phyloP scores from a whole-genome alignment of 306 rosid species.

The Ammopiptanthus mongolicus region DNA sequence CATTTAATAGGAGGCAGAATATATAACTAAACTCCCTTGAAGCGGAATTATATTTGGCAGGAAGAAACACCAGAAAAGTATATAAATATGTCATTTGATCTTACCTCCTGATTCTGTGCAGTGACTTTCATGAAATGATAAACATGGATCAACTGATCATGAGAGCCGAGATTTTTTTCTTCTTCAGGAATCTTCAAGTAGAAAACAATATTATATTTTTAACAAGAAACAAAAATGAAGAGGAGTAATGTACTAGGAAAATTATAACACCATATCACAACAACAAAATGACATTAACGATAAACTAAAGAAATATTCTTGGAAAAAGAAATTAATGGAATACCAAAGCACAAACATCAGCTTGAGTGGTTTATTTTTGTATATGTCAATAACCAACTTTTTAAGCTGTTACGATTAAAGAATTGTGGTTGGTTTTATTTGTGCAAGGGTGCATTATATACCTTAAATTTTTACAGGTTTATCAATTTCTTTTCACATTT shows the following conservation, averaged over 20 bases:
- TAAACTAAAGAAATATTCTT: too few relatives aligned
- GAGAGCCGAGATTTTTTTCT: slow-evolving; percentile 68
- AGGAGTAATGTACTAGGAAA: background rate
- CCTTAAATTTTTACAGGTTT: too few relatives aligned
- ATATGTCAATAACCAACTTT: too few relatives aligned
- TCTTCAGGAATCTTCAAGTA: slow-evolving; percentile 71
- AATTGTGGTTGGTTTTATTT: too few relatives aligned
- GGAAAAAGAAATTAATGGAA: too few relatives aligned
- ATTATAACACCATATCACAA: background rate
- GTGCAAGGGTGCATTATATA: too few relatives aligned
- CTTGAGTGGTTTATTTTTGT: too few relatives aligned
- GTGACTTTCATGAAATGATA: slow-evolving; percentile 77
- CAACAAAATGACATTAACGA: too few relatives aligned
- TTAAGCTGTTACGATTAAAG: background rate
- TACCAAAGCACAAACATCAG: background rate
- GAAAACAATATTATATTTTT: background rate
- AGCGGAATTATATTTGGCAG: background rate
- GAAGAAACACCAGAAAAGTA: background rate
- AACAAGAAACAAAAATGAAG: background rate
- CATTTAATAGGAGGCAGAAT: background rate
- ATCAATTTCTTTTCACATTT: too few relatives aligned
- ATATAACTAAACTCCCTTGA: background rate
- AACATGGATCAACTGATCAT: slow-evolving; percentile 80
- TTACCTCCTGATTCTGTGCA: slow-evolving; percentile 64
- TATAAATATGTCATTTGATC: background rate